Base-by-base conservation (phyloP, 2,329 filamentous ascomycete species). In the Colletotrichum sansevieriae region DNA sequence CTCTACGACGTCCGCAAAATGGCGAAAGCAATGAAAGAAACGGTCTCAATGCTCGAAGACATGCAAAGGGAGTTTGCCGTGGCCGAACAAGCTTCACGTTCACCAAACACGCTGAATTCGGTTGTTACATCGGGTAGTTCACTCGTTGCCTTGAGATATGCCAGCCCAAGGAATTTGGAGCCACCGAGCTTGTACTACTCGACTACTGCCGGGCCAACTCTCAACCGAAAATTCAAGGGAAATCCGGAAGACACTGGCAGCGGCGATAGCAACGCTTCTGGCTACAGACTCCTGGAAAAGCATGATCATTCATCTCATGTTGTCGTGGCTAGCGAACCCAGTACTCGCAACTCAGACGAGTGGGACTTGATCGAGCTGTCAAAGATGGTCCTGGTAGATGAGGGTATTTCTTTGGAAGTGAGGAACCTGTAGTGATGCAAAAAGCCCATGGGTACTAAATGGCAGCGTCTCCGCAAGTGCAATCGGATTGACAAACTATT, bases 131-230 rank as follows among this genome's bases (percentile, higher is more conserved):
- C 63, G 0, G 63, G 66, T 15, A 67, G 55, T 22, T 55, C 63
- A 22, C 43, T 66, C 6, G 63, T 62, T 6, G 63, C 66, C n/a
- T n/a, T 69, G 7, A 52, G 55, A n/a, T 62, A 66, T 4, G 56
- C 55, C 15, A 62, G 63, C n/a, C 66, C 66, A 10, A 35, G 47
- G 0, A 56, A 49, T 2, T 18, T 49, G 4, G 63, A 69, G 39
- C 56, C 66, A 5, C 63, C 63, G 4, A 67, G 63, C 20, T 22
- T 69, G 6, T 69, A 69, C 57, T 69, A 69, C 9, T 69, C 66
- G 1, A 67, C 18, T 9, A 57, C 41, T n/a, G 63, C 63, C 0
- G 66, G 63, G 0, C 22, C 63, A 2, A 67, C 63, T 2, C 43
- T 69, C 22, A 62, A 69, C 43, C 56, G 66, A 15, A 67, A 67